Conservation (phyloP, 2,329 filamentous ascomycete genomes). For the Penicillium sp. region DNA sequence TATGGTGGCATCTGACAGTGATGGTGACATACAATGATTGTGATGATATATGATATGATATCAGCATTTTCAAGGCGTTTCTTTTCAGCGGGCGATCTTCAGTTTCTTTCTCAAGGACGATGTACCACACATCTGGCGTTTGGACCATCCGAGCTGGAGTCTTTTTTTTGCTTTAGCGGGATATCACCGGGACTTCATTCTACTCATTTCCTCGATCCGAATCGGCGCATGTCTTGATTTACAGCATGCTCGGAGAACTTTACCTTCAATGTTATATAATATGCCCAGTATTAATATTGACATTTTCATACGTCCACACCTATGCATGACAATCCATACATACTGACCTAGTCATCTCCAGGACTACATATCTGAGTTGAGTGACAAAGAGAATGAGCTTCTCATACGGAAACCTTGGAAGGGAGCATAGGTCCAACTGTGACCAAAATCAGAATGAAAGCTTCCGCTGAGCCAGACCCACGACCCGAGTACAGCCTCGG, state of each 20-base stretch:
- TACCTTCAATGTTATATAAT: not conserved
- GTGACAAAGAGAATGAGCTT: too few species aligned
- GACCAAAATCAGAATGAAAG: too few species aligned
- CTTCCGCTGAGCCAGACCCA: too few species aligned
- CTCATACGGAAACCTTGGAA: too few species aligned
- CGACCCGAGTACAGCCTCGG: too few species aligned
- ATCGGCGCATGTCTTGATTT: not conserved
- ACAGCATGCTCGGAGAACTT: not conserved
- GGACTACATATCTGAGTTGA: too few species aligned
- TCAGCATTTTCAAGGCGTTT: slow-evolving; percentile 25
- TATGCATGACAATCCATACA: not conserved
- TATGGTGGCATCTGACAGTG: slow-evolving; percentile 17
- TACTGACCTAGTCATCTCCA: not conserved
- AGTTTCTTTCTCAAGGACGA: not conserved
- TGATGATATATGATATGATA: slow-evolving; percentile 13
- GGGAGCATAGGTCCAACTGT: too few species aligned
- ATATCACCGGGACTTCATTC: not conserved
- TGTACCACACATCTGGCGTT: slow-evolving; percentile 5
- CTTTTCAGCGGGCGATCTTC: slow-evolving; percentile 1
- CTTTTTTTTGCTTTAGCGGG: not conserved
- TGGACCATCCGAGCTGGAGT: not conserved
- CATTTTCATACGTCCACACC: not conserved
- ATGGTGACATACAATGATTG: slow-evolving; percentile 22
- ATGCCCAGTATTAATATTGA: not conserved
- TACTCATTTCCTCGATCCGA: not conserved